Evolutionary conservation across 306 rosid species (phyloP), one percentile per base, ranked within the genome.

Genomic region (Heteromeles arbutifolia): DNA sequence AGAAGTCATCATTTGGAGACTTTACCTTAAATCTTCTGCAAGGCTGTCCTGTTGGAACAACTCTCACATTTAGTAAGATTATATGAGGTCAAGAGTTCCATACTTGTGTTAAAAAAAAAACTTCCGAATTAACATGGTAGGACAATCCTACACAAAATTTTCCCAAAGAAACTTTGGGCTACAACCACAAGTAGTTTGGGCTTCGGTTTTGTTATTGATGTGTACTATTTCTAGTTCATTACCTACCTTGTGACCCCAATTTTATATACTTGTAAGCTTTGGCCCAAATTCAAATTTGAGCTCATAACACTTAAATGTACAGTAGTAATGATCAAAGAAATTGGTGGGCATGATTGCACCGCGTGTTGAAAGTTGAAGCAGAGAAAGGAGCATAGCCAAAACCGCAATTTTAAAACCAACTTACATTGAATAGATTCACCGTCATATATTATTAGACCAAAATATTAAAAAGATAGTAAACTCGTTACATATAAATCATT

Each of bases 341-440:
- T 26, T 12, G 31, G 32, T 61, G 66, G 5, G 66, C 5, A 14
- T 61, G 66, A 17, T 25, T 61, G 66, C 34, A 26, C 3, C 37
- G 17, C 15, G 11, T 26, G 34, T 14, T 61, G 34, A 61, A 26
- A 14, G 37, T 57, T 14, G 37, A 61, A 14, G 24, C 34, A 25
- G 29, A 59, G 15, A 24, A 59, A 12, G 15, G 31, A 48, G 21
- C 54, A 0, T 32, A 12, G 29, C 18, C 17, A 3, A 24, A 59
- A 26, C 28, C 4, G 19, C 5, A 5, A 13, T 12, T 1, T 26
- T 26, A 6, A 61, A 17, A 61, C 2, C 2, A 58, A 1, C 2
- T 48, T 14, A 48, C 0, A 14, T 48, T 14, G 0, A 1, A 0
- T 1, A 6, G 1, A 4, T 50, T 5, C 6, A 50, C 54, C 0